A percentile compares a stretch with the other conserved stretches of the same genome.
phyloP scores from a whole-genome alignment of 768 basidiomycete genomes.

The Leccinum incarnatum region DNA sequence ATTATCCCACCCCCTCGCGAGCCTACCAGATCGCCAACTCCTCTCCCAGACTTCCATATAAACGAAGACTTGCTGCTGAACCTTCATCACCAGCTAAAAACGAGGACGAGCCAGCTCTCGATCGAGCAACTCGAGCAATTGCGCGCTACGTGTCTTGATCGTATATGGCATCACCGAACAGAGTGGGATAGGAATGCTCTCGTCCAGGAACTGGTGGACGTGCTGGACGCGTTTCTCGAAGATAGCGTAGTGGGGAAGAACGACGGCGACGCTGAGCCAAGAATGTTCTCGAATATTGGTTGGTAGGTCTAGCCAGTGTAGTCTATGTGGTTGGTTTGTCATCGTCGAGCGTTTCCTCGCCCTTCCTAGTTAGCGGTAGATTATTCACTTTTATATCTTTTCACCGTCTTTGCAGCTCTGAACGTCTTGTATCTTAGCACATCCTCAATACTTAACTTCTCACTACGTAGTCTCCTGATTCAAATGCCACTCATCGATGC shows the following conservation, averaged over 20 bases:
- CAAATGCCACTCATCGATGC: background rate
- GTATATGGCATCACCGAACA: conserved; percentile 76
- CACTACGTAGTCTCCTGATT: conserved; percentile 4
- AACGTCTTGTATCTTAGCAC: conserved; percentile 20
- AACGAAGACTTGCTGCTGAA: conserved; percentile 46
- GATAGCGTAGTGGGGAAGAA: conserved; percentile 46
- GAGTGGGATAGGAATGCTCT: conserved; percentile 82
- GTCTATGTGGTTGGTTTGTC: background rate
- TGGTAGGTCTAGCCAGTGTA: conserved; percentile 2
- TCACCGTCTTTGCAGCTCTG: background rate
- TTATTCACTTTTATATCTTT: conserved; percentile 23
- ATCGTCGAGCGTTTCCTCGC: background rate
- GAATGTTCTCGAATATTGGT: conserved; percentile 1
- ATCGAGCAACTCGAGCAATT: conserved; percentile 95
- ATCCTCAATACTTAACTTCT: background rate
- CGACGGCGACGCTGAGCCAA: conserved; percentile 4
- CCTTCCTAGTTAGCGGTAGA: conserved; percentile 11
- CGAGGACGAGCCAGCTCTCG: conserved; percentile 57
- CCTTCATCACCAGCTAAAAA: conserved; percentile 49
- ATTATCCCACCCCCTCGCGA: conserved; percentile 30
- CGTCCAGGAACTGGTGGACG: conserved; percentile 52
- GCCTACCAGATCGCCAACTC: conserved; percentile 61
- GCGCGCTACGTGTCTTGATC: conserved; percentile 75
- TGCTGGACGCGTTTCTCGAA: conserved; percentile 63
- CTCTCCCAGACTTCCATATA: conserved; percentile 75